phyloP scores from a whole-genome alignment of 202 grass and related monocot species.

The Panicum virgatum region DNA sequence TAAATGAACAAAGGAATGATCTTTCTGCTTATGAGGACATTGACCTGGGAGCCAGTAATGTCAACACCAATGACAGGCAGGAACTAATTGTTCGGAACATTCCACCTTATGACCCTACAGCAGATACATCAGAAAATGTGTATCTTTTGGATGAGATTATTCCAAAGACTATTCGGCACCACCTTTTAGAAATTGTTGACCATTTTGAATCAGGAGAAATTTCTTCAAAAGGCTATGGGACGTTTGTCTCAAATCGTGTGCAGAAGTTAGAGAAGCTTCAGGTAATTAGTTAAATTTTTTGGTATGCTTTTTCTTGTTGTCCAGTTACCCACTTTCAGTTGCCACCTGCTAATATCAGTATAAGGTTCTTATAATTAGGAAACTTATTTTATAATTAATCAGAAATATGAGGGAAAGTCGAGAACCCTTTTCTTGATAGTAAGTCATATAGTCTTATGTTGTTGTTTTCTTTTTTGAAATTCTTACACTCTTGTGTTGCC shows the following conservation, averaged over 20 bases:
- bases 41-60: slow-evolving; percentile 34
- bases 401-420: background rate
- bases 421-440: background rate
- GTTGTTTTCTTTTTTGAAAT: too few species aligned
- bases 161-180: slow-evolving; percentile 54
- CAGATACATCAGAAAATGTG: slow-evolving; percentile 66
- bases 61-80: slow-evolving; percentile 27
- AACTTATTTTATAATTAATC: background rate
- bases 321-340: background rate
- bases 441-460: background rate
- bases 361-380: slow-evolving; percentile 14
- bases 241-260: slow-evolving; percentile 84
- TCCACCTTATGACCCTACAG: slow-evolving; percentile 80
- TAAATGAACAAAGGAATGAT: slow-evolving; percentile 60
- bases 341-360: background rate
- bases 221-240: slow-evolving; percentile 61
- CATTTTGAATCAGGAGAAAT: slow-evolving; percentile 52
- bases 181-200: slow-evolving; percentile 71
- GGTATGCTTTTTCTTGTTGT: slow-evolving; percentile 11
- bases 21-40: slow-evolving; percentile 48
- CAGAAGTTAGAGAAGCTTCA: slow-evolving; percentile 57
- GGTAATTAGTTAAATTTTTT: slow-evolving; percentile 42
- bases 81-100: slow-evolving; percentile 56
- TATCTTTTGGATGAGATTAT: slow-evolving; percentile 87
- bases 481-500: background rate